These are phyloP conservation scores for Cladosporium sp. DNA, from an alignment of 2,329 filamentous ascomycete genomes.

Conservation along the genomic window DNA sequence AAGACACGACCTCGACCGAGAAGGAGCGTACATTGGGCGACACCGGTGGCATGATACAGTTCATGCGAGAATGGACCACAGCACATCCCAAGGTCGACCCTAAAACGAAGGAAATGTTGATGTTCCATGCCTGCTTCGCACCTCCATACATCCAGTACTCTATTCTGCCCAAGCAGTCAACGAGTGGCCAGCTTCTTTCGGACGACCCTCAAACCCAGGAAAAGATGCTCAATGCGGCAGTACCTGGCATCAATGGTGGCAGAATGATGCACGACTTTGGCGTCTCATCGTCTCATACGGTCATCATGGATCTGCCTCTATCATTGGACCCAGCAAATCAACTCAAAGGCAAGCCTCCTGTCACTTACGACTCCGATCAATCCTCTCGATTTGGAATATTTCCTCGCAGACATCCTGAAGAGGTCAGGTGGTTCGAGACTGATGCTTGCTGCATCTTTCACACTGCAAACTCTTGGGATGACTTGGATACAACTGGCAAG, in stretches of 20 bases:
- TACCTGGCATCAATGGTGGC: conserved; percentile 63
- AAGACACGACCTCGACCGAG: conserved; percentile 18
- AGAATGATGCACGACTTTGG: conserved; percentile 81
- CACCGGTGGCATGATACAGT: conserved; percentile 54
- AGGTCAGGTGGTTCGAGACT: conserved; percentile 68
- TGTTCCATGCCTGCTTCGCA: conserved; percentile 68
- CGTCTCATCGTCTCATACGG: conserved; percentile 62
- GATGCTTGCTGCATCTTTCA: conserved; percentile 71
- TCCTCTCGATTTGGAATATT: conserved; percentile 68
- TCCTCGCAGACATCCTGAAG: conserved; percentile 59
- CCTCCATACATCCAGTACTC: conserved; percentile 70
- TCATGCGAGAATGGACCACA: conserved; percentile 72
- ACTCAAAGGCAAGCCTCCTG: conserved; percentile 56
- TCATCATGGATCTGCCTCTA: conserved; percentile 71
- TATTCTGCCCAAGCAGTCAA: conserved; percentile 50
- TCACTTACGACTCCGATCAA: conserved; percentile 61
- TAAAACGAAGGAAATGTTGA: conserved; percentile 63
- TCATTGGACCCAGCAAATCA: conserved; percentile 66
- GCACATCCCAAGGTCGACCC: conserved; percentile 70
- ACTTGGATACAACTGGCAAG: conserved; percentile 40
- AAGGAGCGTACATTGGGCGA: conserved; percentile 32
- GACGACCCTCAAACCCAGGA: conserved; percentile 10
- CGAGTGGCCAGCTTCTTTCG: conserved; percentile 19
- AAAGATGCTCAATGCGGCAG: conserved; percentile 54
- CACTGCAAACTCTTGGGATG: conserved; percentile 70